Percentiles rank a stretch among this genome's conserved stretches.
Evolutionary conservation across 139 green algal genomes (phyloP).

Genomic region (Chlorella sorokiniana): DNA sequence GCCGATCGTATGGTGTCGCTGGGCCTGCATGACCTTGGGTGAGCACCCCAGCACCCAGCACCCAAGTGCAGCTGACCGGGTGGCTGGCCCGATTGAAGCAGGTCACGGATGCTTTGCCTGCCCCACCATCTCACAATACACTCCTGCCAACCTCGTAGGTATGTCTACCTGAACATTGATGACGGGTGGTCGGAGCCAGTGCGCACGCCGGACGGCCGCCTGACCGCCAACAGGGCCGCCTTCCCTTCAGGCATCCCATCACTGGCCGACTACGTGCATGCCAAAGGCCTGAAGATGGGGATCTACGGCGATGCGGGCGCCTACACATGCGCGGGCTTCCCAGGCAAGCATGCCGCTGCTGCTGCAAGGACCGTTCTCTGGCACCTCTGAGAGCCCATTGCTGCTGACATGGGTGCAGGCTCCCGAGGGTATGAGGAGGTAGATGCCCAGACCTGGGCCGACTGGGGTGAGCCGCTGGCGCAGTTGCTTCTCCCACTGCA

Average conservation of each 20-base stretch:
- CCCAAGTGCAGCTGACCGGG: background rate
- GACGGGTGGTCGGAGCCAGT: constrained; percentile 6
- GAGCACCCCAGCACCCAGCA: background rate
- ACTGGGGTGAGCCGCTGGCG: constrained; percentile 66
- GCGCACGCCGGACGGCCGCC: background rate
- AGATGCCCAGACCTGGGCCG: constrained; percentile 66
- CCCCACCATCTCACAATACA: background rate
- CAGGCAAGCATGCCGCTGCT: constrained; percentile 25
- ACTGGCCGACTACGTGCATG: constrained; percentile 54
- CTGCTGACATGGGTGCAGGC: constrained; percentile 38
- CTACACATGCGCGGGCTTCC: constrained; percentile 70
- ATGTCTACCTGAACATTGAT: background rate
- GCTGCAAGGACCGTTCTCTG: too few relatives aligned
- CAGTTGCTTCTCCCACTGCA: too few relatives aligned
- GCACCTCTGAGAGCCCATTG: too few relatives aligned
- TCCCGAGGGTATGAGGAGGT: constrained; percentile 61
- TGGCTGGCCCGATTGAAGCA: background rate
- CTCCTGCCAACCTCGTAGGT: background rate
- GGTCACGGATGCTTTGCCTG: background rate
- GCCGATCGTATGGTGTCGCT: constrained; percentile 44
- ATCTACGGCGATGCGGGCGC: constrained; percentile 71
- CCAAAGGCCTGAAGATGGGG: constrained; percentile 69
- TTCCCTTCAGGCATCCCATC: constrained; percentile 46
- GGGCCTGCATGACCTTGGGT: constrained; percentile 41
- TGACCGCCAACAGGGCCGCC: background rate